Conservation (phyloP, 257 asterid species). For the Primulina tabacum region DNA sequence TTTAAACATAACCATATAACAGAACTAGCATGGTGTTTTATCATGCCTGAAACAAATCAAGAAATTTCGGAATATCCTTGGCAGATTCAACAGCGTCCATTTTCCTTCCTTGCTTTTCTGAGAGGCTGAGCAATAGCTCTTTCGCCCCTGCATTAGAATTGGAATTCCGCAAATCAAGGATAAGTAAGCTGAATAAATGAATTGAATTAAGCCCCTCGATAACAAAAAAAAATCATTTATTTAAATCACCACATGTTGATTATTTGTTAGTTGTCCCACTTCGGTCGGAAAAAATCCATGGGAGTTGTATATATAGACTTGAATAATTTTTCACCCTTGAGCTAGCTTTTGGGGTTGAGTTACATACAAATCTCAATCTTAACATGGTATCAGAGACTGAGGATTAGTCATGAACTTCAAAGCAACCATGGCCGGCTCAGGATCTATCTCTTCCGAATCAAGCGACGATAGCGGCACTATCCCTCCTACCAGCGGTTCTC, state of each 20-base stretch:
- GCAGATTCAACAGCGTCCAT: conserved; percentile 86
- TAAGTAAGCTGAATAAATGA: conserved; percentile 1
- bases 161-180: conserved; percentile 22
- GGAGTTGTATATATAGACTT: too few species aligned
- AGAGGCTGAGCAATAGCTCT: conserved; percentile 83
- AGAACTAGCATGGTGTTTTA: conserved; percentile 8
- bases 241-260: conserved; percentile 5
- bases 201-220: conserved; percentile 14
- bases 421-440: too few species aligned
- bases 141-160: conserved; percentile 72
- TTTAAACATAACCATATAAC: not conserved
- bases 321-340: too few species aligned
- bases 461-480: too few species aligned
- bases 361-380: too few species aligned
- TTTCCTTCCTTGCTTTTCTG: conserved; percentile 95
- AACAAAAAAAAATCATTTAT: not conserved
- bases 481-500: too few species aligned
- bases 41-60: conserved; percentile 55
- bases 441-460: too few species aligned
- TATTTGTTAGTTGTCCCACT: too few species aligned
- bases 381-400: too few species aligned
- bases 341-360: too few species aligned
- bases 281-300: too few species aligned
- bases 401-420: too few species aligned
- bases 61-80: conserved; percentile 71